These are phyloP conservation scores for Glycyrrhiza uralensis DNA, from an alignment of 306 rosid genomes.

Conservation along the genomic window DNA sequence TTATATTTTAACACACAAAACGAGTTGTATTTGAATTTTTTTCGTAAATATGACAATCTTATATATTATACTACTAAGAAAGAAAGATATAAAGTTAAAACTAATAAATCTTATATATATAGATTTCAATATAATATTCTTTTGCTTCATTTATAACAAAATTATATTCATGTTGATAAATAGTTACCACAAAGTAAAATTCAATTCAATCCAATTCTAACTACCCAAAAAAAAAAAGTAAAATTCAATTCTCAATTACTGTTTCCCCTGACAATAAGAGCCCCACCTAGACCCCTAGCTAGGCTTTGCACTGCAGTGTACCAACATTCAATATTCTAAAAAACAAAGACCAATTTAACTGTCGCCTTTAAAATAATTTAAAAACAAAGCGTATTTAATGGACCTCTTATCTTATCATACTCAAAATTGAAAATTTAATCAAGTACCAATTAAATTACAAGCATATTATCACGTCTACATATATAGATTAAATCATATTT, in stretches of 20 bases:
- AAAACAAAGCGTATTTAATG: neutral
- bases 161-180: too few species aligned
- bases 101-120: too few species aligned
- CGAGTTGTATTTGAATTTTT: constrained; percentile 9
- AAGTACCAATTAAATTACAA: neutral
- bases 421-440: neutral
- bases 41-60: too few species aligned
- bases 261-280: constrained; percentile 26
- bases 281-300: constrained; percentile 15
- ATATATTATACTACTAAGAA: too few species aligned
- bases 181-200: too few species aligned
- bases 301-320: neutral
- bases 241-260: neutral
- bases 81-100: too few species aligned
- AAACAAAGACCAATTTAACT: neutral
- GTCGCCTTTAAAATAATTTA: neutral
- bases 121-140: too few species aligned
- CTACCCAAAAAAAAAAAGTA: too few species aligned
- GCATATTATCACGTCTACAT: neutral
- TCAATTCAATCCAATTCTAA: too few species aligned
- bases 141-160: too few species aligned
- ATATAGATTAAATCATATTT: too few species aligned
- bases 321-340: neutral
- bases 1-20: too few species aligned
- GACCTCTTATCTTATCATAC: neutral